Evolutionary conservation across 164 flowering plant species (phyloP).

Genomic region (Magnolia sinica): DNA sequence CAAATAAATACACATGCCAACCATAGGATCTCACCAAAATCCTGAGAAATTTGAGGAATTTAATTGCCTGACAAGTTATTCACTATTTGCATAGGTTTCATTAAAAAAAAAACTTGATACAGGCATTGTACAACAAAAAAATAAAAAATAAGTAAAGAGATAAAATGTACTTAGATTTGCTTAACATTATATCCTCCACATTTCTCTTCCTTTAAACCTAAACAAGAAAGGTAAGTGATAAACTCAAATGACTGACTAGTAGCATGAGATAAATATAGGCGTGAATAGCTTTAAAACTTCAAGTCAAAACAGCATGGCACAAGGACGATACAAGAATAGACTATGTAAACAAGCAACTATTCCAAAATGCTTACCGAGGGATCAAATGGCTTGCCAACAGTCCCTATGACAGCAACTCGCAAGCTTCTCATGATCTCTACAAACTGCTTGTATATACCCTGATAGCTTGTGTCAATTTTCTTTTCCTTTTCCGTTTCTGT

Average conservation of each 20-base stretch:
- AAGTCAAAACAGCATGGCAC: not conserved
- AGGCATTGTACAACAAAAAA: not conserved
- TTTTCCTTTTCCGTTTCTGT: slow-evolving; percentile 82
- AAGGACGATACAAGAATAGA: not conserved
- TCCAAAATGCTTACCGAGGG: slow-evolving; percentile 59
- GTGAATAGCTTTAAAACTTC: not conserved
- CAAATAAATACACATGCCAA: too few species aligned
- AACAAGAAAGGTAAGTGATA: too few species aligned
- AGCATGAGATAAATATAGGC: not conserved
- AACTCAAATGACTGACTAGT: not conserved
- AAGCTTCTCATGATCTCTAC: slow-evolving; percentile 86
- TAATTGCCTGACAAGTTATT: too few species aligned
- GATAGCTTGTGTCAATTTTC: slow-evolving; percentile 83
- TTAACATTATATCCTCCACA: not conserved
- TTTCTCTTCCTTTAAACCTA: not conserved
- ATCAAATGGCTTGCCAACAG: slow-evolving; percentile 93
- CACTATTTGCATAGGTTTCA: too few species aligned
- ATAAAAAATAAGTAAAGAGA: too few species aligned
- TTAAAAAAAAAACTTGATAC: too few species aligned
- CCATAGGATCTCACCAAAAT: too few species aligned
- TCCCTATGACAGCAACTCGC: slow-evolving; percentile 60
- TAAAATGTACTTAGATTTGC: not conserved
- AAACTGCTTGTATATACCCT: slow-evolving; percentile 94
- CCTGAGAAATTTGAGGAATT: too few species aligned
- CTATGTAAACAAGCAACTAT: not conserved